A percentile compares a stretch with the other conserved stretches of the same genome.
phyloP scores from a whole-genome alignment of 192 early-diverging fungal genomes.

The Backusella tuberculispora region DNA sequence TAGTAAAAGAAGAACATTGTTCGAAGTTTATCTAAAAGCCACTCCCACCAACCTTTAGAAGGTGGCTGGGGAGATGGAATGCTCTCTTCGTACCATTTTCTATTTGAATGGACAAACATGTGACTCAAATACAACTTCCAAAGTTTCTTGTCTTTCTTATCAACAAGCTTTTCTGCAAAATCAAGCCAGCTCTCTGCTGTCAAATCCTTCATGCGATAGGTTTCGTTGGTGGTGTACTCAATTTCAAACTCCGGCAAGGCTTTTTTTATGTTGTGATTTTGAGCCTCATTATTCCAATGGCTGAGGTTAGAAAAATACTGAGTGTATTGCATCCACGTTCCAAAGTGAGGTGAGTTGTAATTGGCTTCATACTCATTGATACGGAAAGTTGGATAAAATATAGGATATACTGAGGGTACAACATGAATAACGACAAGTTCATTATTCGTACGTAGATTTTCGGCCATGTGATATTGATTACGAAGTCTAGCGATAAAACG shows the following conservation, averaged over 20 bases:
- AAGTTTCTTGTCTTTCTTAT: slow-evolving; percentile 10
- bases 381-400: slow-evolving; percentile 64
- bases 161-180: slow-evolving; percentile 42
- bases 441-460: background rate
- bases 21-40: background rate
- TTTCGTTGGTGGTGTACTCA: slow-evolving; percentile 53
- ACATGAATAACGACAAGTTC: slow-evolving; percentile 34
- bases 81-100: background rate
- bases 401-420: slow-evolving; percentile 66
- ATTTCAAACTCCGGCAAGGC: slow-evolving; percentile 40
- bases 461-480: slow-evolving; percentile 18
- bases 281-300: slow-evolving; percentile 34
- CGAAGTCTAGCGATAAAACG: background rate
- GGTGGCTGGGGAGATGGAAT: background rate
- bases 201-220: slow-evolving; percentile 52
- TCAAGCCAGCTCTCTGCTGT: slow-evolving; percentile 46
- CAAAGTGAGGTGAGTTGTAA: slow-evolving; percentile 29
- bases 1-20: background rate
- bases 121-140: slow-evolving; percentile 32
- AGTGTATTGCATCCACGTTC: slow-evolving; percentile 39
- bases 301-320: slow-evolving; percentile 49
- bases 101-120: slow-evolving; percentile 29
- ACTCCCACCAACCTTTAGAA: background rate
- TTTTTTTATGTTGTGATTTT: background rate
- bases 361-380: slow-evolving; percentile 53